A percentile compares a stretch with the other conserved stretches of the same genome.
These are phyloP conservation scores for Kodamaea suecica DNA, from an alignment of 1,139 yeast species.

Conservation along the genomic window DNA sequence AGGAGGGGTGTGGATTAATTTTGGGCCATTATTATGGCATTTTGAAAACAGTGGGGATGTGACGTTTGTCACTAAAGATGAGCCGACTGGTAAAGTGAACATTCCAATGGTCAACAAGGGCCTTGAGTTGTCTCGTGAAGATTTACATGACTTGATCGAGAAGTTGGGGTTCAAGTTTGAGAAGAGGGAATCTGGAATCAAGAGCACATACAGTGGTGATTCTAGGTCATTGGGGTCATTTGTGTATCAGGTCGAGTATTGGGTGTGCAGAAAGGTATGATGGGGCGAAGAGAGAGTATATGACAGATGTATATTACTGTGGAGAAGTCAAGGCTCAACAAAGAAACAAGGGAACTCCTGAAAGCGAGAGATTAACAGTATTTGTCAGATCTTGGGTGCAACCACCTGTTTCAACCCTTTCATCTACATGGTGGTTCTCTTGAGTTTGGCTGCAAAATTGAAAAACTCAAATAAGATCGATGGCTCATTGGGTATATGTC, in stretches of 20 bases:
- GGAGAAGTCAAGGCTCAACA: too few relatives aligned
- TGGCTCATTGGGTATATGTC: too few relatives aligned
- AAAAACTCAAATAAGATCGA: too few relatives aligned
- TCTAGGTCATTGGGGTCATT: constrained; percentile 52
- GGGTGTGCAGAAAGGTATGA: constrained; percentile 52
- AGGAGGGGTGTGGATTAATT: constrained; percentile 74
- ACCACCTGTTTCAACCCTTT: too few relatives aligned
- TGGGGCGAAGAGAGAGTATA: not conserved
- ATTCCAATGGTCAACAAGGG: constrained; percentile 47
- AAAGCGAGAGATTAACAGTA: too few relatives aligned
- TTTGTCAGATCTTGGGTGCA: too few relatives aligned
- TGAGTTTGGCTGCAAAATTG: too few relatives aligned
- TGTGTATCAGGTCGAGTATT: constrained; percentile 64
- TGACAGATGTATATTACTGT: too few relatives aligned
- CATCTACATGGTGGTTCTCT: too few relatives aligned
- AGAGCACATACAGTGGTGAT: constrained; percentile 58
- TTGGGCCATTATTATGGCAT: constrained; percentile 88
- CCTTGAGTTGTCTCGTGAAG: constrained; percentile 62
- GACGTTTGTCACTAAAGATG: constrained; percentile 14
- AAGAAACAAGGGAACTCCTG: too few relatives aligned
- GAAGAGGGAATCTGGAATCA: constrained; percentile 42
- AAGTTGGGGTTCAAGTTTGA: constrained; percentile 54
- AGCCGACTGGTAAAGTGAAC: constrained; percentile 16
- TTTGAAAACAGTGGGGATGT: constrained; percentile 55
- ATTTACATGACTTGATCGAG: constrained; percentile 47